Evolutionary conservation across 176 grass and related monocot species (phyloP), one percentile per base, ranked within the genome.

Genomic region (Musa schizocarpa): DNA sequence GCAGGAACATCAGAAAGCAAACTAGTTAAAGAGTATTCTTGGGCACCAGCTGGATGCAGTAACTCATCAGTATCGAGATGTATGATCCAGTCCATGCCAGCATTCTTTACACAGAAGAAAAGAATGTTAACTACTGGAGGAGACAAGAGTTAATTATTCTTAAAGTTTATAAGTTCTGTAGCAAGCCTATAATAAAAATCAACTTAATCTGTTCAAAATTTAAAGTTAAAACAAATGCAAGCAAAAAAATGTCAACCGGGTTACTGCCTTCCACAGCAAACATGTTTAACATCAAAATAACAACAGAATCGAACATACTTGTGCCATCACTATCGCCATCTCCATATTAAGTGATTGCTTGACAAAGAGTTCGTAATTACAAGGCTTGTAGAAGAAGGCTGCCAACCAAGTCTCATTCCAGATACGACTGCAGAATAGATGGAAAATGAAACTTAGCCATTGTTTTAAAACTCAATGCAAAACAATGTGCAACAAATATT

Each of bases 261-360:
- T 70, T 51, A 70, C 11, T 34, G 43, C 29, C 29, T n/a, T 70
- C 14, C 50, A 13, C 10, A 2, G 13, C 25, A 50, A 49, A 8
- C 12, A n/a, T 69, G 20, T 25, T 27, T 56, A 29, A 52, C 53
- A 4, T 73, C 13, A 72, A 29, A 71, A 50, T 50, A 63, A 26
- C 5, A 80, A 72, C 48, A 70, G 10, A 70, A 69, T 34, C 26
- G 10, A 14, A 73, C 74, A 68, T 91, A 98, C 94, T 78, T 84
- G 72, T 63, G 94, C 94, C 84, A 98, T 89, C 1, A 98, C 80
- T 73, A 98, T 93, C 29, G 88, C 94, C 90, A 98, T 98, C 80
- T 98, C 94, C 94, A 98, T 98, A 82, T 98, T 98, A 27, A 98
- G 90, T 66, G 94, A 93, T 63, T 98, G 94, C 78, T 98, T 98